Evolutionary conservation across 2,329 filamentous ascomycete species (phyloP).

Genomic region (Colletotrichum tamarilloi): DNA sequence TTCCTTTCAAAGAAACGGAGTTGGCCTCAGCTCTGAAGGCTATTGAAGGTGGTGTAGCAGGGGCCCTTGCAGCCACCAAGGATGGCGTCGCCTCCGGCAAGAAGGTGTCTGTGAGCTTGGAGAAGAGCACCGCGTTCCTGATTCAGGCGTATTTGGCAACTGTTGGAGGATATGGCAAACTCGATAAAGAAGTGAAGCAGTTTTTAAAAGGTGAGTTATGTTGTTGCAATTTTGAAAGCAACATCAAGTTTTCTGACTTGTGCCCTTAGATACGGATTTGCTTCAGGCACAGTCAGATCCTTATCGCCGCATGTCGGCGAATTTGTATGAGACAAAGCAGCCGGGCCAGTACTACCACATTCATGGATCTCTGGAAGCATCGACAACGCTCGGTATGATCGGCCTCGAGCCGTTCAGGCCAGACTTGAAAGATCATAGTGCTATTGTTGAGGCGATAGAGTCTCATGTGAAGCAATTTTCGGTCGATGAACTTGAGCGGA

Average conservation of each 20-base stretch:
- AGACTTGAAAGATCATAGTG: conserved; percentile 68
- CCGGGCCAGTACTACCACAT: conserved; percentile 78
- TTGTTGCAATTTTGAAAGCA: not conserved
- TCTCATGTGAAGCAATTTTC: conserved; percentile 66
- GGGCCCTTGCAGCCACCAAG: conserved; percentile 44
- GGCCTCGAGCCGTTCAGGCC: conserved; percentile 71
- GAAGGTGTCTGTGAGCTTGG: conserved; percentile 46
- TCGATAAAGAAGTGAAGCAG: conserved; percentile 47
- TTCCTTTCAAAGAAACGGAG: conserved; percentile 60
- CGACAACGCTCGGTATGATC: conserved; percentile 76
- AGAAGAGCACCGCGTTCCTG: conserved; percentile 57
- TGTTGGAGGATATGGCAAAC: conserved; percentile 51
- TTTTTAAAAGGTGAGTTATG: conserved; percentile 44
- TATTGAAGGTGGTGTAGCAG: conserved; percentile 50
- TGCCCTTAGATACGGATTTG: conserved; percentile 73
- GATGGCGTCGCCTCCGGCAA: conserved; percentile 30
- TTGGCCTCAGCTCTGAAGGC: conserved; percentile 56
- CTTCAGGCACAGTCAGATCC: conserved; percentile 76
- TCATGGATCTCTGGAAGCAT: conserved; percentile 79
- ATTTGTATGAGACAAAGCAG: conserved; percentile 76
- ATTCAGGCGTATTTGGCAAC: conserved; percentile 49
- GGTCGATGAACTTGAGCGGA: conserved; percentile 64
- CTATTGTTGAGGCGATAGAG: conserved; percentile 70
- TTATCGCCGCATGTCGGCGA: conserved; percentile 79
- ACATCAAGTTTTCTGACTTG: not conserved